Base-by-base conservation (phyloP, 495 filamentous ascomycete genomes). In the Parathielavia hyrcaniae region DNA sequence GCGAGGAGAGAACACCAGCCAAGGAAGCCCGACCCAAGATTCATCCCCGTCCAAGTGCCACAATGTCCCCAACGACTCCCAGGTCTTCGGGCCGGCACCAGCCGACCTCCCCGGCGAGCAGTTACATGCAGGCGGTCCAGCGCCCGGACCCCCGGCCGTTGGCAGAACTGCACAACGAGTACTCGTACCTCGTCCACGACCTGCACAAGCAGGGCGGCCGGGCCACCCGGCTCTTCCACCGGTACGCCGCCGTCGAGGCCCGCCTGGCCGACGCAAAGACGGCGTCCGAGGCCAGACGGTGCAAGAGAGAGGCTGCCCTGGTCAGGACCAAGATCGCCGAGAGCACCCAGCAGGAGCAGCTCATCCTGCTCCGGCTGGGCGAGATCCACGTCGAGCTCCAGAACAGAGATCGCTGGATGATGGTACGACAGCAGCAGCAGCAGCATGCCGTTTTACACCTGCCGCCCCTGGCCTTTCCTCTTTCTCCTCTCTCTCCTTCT, bases 311-410 rank as follows among this genome's bases (percentile, higher is more conserved):
- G 11, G 50, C 50, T 7, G 36, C 58, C 5, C 35, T 58, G 11
- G 26, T 69, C 17, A 61, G 53, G 17, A 51, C 35, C 54, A 60
- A 63, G 30, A 67, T 79, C 26, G 56, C 60, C 9, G 71, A 77
- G 30, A 69, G 61, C 0, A 70, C 65, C 0, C 57, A 71, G 49
- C 71, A 78, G 58, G 73, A 80, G 59, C 68, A 63, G 50, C 50
- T 64, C 19, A 71, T 77, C 19, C 58, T 77, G 40, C 45, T 63
- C 7, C 58, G 76, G 19, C 63, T 79, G 32, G 66, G 71, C n/a
- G 75, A 79, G 58, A 61, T 80, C 20, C 57, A 71, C 30, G 57
- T 72, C 20, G 76, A 80, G 57, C 70, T 76, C 12, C 68, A 70
- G 59, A 71, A 66, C 34, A 59, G 68, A 22, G 71, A 72, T 48